phyloP scores from a whole-genome alignment of 805 yeast genomes.

The Suhomyces faveliae region DNA sequence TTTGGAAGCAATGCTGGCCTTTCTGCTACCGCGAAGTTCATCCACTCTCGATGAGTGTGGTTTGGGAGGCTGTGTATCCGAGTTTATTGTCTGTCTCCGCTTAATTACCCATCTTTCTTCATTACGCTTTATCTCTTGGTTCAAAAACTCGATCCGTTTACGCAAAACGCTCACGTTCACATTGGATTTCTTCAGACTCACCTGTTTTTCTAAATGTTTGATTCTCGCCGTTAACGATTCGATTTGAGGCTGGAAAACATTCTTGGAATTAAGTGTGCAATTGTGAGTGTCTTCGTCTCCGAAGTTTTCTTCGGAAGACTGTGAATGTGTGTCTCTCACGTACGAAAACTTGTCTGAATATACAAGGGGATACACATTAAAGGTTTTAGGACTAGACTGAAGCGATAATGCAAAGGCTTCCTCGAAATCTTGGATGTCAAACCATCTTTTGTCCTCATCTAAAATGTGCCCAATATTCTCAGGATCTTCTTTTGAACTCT shows the following conservation, averaged over 20 bases:
- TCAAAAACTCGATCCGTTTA: constrained; percentile 20
- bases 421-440: constrained; percentile 58
- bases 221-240: constrained; percentile 27
- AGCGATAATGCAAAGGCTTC: constrained; percentile 51
- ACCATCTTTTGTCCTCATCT: constrained; percentile 61
- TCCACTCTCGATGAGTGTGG: constrained; percentile 7
- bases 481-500: constrained; percentile 5
- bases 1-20: constrained; percentile 10
- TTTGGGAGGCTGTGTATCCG: background rate
- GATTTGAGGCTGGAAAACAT: constrained; percentile 29
- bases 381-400: constrained; percentile 33
- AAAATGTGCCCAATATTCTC: constrained; percentile 32
- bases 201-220: constrained; percentile 20
- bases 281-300: constrained; percentile 30
- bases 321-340: constrained; percentile 50
- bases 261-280: constrained; percentile 26
- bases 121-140: constrained; percentile 3
- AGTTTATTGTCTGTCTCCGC: background rate
- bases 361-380: constrained; percentile 60
- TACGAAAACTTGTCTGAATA: constrained; percentile 71
- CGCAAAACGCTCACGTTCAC: constrained; percentile 10
- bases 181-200: constrained; percentile 11
- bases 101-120: constrained; percentile 3
- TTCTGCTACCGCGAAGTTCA: constrained; percentile 4
- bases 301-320: constrained; percentile 13